Evolutionary conservation across 371 early-diverging fungal genomes (phyloP).

Genomic region (Syncephalastrum racemosum): DNA sequence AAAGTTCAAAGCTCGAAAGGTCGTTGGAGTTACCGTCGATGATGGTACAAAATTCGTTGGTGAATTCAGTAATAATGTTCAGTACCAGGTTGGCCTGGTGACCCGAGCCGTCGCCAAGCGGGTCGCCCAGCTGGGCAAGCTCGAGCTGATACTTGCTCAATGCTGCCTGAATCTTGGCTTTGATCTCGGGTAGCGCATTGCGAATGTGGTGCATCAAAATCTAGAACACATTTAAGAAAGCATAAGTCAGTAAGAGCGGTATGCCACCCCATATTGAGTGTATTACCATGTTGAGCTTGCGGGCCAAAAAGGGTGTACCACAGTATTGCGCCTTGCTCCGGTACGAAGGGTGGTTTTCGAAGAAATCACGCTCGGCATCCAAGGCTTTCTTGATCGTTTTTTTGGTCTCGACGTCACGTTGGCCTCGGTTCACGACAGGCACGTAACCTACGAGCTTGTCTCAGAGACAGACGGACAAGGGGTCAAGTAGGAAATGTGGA

Average conservation of each 20-base stretch:
- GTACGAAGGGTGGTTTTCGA: slow-evolving; percentile 94
- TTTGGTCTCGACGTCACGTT: slow-evolving; percentile 92
- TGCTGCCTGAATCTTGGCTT: slow-evolving; percentile 87
- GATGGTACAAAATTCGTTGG: slow-evolving; percentile 90
- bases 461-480: not conserved
- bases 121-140: slow-evolving; percentile 88
- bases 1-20: slow-evolving; percentile 89
- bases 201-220: slow-evolving; percentile 90
- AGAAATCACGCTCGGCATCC: slow-evolving; percentile 88
- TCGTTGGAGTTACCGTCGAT: slow-evolving; percentile 95
- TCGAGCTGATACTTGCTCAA: slow-evolving; percentile 85
- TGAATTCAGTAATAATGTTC: slow-evolving; percentile 96
- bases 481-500: no score
- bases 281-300: slow-evolving; percentile 82
- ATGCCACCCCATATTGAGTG: not conserved
- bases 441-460: slow-evolving; percentile 68
- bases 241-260: no score
- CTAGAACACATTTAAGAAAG: not conserved
- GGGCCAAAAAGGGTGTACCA: slow-evolving; percentile 98
- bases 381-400: slow-evolving; percentile 88
- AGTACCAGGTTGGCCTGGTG: slow-evolving; percentile 82
- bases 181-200: slow-evolving; percentile 97
- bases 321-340: slow-evolving; percentile 96
- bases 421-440: slow-evolving; percentile 96
- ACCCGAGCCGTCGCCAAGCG: slow-evolving; percentile 61